phyloP scores from a whole-genome alignment of 2,329 filamentous ascomycete species.

The Metarhizium robertsii region DNA sequence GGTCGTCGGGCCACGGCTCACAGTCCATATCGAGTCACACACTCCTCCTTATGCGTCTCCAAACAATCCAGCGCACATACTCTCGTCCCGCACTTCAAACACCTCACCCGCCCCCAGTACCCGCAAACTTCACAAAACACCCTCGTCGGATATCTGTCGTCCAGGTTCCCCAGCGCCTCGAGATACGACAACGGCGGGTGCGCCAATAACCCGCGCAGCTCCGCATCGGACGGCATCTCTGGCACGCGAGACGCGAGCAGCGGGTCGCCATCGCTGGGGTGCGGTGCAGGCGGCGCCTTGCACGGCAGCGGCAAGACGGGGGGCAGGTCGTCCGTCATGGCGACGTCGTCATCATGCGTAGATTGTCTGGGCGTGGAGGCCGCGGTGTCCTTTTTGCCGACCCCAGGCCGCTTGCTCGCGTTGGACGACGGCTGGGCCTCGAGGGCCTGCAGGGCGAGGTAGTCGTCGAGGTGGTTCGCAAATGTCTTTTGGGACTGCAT shows the following conservation, averaged over 20 bases:
- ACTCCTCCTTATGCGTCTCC: conserved; percentile 62
- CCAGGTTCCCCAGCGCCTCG: conserved; percentile 46
- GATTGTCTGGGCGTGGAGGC: conserved; percentile 10
- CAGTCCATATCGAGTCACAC: conserved; percentile 53
- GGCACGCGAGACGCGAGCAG: conserved; percentile 52
- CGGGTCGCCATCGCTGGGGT: conserved; percentile 44
- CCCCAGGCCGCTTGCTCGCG: conserved; percentile 17
- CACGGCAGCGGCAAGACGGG: conserved; percentile 26
- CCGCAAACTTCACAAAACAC: conserved; percentile 72
- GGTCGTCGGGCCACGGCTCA: conserved; percentile 12
- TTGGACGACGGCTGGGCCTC: conserved; percentile 23
- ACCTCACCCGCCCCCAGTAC: conserved; percentile 70
- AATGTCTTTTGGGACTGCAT: conserved; percentile 76
- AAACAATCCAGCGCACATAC: conserved; percentile 73
- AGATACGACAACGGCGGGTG: conserved; percentile 59
- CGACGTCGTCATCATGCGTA: conserved; percentile 14
- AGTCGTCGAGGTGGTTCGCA: conserved; percentile 73
- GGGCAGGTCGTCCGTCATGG: conserved; percentile 18
- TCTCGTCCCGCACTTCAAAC: conserved; percentile 67
- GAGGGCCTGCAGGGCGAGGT: conserved; percentile 52
- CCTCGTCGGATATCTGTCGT: conserved; percentile 44
- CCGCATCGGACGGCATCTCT: conserved; percentile 44
- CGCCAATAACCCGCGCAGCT: conserved; percentile 54
- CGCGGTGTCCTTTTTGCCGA: conserved; percentile 16
- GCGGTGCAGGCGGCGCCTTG: conserved; percentile 24